Percentiles rank a stretch among this genome's conserved stretches.
phyloP scores from a whole-genome alignment of 495 filamentous ascomycete genomes.

The Penicillium simplicissimum region DNA sequence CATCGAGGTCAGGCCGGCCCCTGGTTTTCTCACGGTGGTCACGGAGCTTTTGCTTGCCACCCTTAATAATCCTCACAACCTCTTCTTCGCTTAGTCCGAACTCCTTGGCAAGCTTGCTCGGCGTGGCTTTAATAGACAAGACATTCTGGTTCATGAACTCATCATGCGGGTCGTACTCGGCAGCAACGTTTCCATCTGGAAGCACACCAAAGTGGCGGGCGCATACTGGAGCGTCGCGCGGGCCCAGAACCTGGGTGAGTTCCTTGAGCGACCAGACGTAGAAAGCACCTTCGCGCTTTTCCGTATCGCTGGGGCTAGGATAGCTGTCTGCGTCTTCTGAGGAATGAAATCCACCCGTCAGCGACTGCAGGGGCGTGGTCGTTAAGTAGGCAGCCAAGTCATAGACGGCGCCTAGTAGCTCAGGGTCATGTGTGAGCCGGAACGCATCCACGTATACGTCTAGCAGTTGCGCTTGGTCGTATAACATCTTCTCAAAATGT shows the following conservation, averaged over 20 bases:
- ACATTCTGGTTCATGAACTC: slow-evolving; percentile 84
- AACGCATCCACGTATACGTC: slow-evolving; percentile 88
- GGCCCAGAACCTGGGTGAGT: slow-evolving; percentile 73
- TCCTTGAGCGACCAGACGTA: slow-evolving; percentile 94
- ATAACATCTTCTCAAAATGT: slow-evolving; percentile 98
- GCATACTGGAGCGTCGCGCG: slow-evolving; percentile 69
- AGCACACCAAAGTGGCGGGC: slow-evolving; percentile 84
- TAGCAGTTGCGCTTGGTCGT: slow-evolving; percentile 88
- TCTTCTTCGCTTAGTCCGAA: slow-evolving; percentile 75
- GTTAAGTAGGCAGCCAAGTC: slow-evolving; percentile 84
- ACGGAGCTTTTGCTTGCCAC: slow-evolving; percentile 67
- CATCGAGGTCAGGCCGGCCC: slow-evolving; percentile 79
- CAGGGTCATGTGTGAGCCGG: slow-evolving; percentile 65
- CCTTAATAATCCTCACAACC: slow-evolving; percentile 67
- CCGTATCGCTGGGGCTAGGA: slow-evolving; percentile 68
- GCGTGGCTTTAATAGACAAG: slow-evolving; percentile 58
- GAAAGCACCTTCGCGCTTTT: slow-evolving; percentile 91
- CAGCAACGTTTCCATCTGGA: slow-evolving; percentile 86
- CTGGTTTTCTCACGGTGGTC: slow-evolving; percentile 74
- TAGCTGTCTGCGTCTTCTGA: slow-evolving; percentile 93
- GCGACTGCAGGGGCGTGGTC: slow-evolving; percentile 59
- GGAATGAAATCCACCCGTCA: slow-evolving; percentile 78
- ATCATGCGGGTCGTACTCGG: slow-evolving; percentile 82
- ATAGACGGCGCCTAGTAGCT: slow-evolving; percentile 77
- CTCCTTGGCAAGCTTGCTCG: slow-evolving; percentile 70